phyloP scores from a whole-genome alignment of 176 grass and related monocot genomes.

The Saccharum officinarum region DNA sequence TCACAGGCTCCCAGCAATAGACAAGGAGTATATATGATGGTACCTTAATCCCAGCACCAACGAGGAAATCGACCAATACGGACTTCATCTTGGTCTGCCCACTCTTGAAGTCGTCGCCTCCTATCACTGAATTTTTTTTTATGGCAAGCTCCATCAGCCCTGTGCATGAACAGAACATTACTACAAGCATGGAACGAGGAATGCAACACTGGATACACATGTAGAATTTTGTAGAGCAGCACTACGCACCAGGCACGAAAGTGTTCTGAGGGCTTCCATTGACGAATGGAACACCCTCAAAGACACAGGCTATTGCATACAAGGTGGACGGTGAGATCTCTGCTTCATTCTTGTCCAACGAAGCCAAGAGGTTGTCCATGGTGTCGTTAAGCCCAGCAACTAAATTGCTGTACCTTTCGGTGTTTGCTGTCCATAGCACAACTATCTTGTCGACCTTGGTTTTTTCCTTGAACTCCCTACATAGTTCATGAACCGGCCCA shows the following conservation, averaged over 20 bases:
- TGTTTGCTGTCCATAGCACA: conserved; percentile 96
- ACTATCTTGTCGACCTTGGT: conserved; percentile 86
- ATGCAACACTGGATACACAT: no score
- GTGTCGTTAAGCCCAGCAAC: conserved; percentile 85
- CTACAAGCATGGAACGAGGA: not conserved
- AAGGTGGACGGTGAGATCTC: conserved; percentile 92
- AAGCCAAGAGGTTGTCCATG: conserved; percentile 81
- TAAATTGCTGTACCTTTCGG: conserved; percentile 87
- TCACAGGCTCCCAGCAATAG: not conserved
- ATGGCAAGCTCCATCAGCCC: conserved; percentile 80
- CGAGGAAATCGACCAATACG: conserved; percentile 76
- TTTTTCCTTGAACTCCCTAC: conserved; percentile 94
- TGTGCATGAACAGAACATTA: conserved; percentile 27
- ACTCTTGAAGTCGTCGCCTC: conserved; percentile 90
- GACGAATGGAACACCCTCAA: conserved; percentile 83
- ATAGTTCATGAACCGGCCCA: not conserved
- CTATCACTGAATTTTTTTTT: conserved; percentile 62
- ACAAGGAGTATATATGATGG: not conserved
- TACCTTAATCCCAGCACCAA: conserved; percentile 80
- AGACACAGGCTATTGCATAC: conserved; percentile 77
- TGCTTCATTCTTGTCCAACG: conserved; percentile 62
- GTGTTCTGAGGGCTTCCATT: conserved; percentile 99
- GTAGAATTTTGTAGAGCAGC: not conserved
- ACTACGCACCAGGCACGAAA: conserved; percentile 78
- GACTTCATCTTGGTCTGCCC: conserved; percentile 93